Conservation (phyloP, 768 basidiomycete species). For the Collybia mongolica region DNA sequence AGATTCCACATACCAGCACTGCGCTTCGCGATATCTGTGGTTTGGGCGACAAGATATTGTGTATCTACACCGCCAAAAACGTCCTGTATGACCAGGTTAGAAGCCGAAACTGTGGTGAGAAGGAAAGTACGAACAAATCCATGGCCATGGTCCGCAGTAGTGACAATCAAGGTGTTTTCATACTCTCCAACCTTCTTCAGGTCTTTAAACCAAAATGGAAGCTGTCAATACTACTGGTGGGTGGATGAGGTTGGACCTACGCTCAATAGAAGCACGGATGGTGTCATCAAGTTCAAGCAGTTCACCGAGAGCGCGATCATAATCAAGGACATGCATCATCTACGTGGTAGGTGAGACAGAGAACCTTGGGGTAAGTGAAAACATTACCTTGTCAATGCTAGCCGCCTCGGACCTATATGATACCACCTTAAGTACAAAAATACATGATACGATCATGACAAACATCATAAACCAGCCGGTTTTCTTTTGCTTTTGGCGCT, state of each 20-base stretch:
- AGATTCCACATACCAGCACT: constrained; percentile 13
- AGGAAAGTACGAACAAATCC: constrained; percentile 33
- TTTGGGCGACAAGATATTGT: constrained; percentile 21
- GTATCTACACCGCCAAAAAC: constrained; percentile 30
- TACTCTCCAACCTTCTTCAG: constrained; percentile 41
- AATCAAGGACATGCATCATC: constrained; percentile 50
- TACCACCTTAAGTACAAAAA: constrained; percentile 11
- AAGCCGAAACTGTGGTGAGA: neutral
- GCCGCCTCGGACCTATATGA: constrained; percentile 34
- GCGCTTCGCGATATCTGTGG: constrained; percentile 20
- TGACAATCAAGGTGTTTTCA: constrained; percentile 40
- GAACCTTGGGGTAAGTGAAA: neutral
- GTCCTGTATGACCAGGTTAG: constrained; percentile 24
- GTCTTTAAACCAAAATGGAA: constrained; percentile 21
- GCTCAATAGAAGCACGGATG: constrained; percentile 38
- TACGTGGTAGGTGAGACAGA: constrained; percentile 7
- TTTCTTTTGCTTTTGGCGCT: constrained; percentile 30
- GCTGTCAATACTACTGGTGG: neutral
- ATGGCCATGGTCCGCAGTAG: constrained; percentile 47
- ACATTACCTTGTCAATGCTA: constrained; percentile 39
- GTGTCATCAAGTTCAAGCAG: constrained; percentile 45
- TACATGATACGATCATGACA: constrained; percentile 3
- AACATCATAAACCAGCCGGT: constrained; percentile 46
- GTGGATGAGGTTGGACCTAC: constrained; percentile 19
- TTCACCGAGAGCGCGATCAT: constrained; percentile 45